These are phyloP conservation scores for Diaporthe sp. DNA, from an alignment of 2,329 filamentous ascomycete genomes.

Conservation along the genomic window DNA sequence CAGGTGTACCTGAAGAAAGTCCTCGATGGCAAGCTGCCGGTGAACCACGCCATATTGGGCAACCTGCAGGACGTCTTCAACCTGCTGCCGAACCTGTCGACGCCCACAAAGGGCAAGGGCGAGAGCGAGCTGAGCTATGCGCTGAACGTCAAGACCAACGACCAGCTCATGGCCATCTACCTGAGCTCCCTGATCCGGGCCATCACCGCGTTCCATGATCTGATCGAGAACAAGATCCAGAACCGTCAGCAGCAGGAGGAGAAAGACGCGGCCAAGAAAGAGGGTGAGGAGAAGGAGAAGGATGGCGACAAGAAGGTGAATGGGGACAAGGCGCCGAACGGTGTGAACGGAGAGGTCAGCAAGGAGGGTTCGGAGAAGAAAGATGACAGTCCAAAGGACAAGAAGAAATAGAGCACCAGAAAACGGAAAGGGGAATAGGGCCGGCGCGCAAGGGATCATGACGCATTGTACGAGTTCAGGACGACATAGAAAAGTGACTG, in stretches of 20 bases:
- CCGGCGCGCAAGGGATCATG: constrained; percentile 24
- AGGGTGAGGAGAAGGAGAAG: constrained; percentile 75
- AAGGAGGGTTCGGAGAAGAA: constrained; percentile 64
- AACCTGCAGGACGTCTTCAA: constrained; percentile 99
- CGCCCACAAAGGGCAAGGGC: constrained; percentile 74
- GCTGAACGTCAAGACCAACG: constrained; percentile 99
- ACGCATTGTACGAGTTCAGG: constrained; percentile 46
- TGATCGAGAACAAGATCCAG: constrained; percentile 99
- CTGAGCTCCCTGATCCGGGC: constrained; percentile 95
- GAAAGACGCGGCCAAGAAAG: constrained; percentile 87
- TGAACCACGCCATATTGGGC: constrained; percentile 97
- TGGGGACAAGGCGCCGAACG: constrained; percentile 55
- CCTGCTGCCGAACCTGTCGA: constrained; percentile 94
- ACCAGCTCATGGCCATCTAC: constrained; percentile 99
- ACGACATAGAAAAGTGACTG: constrained; percentile 43
- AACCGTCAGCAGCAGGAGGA: constrained; percentile 98
- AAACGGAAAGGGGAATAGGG: constrained; percentile 43
- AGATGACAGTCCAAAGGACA: constrained; percentile 59
- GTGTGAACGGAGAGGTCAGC: constrained; percentile 57
- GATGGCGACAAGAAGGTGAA: constrained; percentile 71
- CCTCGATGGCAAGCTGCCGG: constrained; percentile 89
- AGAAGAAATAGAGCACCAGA: constrained; percentile 57
- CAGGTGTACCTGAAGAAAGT: constrained; percentile 97
- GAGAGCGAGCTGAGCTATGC: constrained; percentile 93
- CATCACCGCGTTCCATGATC: constrained; percentile 98